phyloP scores from a whole-genome alignment of 202 grass and related monocot genomes.

The Saccharum hybrid region DNA sequence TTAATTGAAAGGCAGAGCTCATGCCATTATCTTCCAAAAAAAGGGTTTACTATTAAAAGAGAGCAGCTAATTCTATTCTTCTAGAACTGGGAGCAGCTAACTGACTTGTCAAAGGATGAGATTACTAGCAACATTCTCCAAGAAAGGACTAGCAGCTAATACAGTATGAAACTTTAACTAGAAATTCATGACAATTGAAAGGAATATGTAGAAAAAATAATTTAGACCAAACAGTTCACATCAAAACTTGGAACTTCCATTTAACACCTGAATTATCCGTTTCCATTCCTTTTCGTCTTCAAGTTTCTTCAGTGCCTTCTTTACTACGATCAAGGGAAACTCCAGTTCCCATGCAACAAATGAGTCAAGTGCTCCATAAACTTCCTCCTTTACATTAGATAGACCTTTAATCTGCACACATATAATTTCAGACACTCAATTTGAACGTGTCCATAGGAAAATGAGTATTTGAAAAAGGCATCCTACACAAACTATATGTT shows the following conservation, averaged over 20 bases:
- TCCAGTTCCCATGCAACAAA: conserved; percentile 98
- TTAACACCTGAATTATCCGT: conserved; percentile 86
- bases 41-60: background rate
- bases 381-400: conserved; percentile 97
- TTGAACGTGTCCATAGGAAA: background rate
- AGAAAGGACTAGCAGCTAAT: background rate
- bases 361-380: conserved; percentile 96
- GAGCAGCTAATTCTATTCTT: background rate
- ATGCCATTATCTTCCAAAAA: background rate
- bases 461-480: conserved; percentile 6
- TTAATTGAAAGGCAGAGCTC: background rate
- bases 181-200: conserved; percentile 10
- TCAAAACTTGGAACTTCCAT: background rate
- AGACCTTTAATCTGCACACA: conserved; percentile 74
- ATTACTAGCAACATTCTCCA: background rate
- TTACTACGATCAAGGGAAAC: conserved; percentile 94
- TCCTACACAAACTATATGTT: background rate
- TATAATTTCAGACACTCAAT: conserved; percentile 4
- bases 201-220: background rate
- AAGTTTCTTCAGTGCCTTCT: conserved; percentile 89
- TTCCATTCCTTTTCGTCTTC: conserved; percentile 96
- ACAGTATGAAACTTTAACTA: background rate
- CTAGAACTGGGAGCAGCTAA: background rate
- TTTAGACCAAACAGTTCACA: background rate
- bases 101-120: background rate